A percentile compares a stretch with the other conserved stretches of the same genome.
These are phyloP conservation scores for Solanum pennellii DNA, from an alignment of 257 asterid species.

Conservation along the genomic window DNA sequence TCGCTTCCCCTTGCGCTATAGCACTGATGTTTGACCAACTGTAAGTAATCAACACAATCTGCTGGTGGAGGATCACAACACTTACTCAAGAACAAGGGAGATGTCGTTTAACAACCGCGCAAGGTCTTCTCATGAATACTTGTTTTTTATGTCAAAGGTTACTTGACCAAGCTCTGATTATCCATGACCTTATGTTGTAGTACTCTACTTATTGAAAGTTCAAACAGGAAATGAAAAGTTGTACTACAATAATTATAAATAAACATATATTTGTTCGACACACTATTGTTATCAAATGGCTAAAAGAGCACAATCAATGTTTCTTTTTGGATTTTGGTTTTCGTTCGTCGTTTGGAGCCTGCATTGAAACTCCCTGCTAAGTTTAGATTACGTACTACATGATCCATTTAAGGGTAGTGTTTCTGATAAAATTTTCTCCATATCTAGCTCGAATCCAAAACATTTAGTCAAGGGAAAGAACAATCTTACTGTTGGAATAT, in stretches of 20 bases:
- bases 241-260: background rate
- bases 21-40: constrained; percentile 21
- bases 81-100: background rate
- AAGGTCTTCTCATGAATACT: background rate
- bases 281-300: background rate
- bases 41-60: background rate
- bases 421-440: fast-evolving
- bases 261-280: background rate
- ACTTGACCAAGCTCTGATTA: background rate
- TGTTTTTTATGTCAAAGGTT: background rate
- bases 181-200: background rate
- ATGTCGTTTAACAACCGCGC: background rate
- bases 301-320: background rate
- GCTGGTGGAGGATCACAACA: background rate
- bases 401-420: background rate
- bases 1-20: constrained; percentile 55
- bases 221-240: background rate
- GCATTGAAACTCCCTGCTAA: fast-evolving
- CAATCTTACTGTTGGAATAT: no score
- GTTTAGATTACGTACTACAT: fast-evolving
- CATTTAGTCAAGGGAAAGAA: background rate
- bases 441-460: fast-evolving
- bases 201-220: background rate
- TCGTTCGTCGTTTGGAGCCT: fast-evolving
- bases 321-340: background rate